A percentile compares a stretch with the other conserved stretches of the same genome.
Evolutionary conservation across 1,284 basidiomycete genomes (phyloP).

Genomic region (Mycena sp.): DNA sequence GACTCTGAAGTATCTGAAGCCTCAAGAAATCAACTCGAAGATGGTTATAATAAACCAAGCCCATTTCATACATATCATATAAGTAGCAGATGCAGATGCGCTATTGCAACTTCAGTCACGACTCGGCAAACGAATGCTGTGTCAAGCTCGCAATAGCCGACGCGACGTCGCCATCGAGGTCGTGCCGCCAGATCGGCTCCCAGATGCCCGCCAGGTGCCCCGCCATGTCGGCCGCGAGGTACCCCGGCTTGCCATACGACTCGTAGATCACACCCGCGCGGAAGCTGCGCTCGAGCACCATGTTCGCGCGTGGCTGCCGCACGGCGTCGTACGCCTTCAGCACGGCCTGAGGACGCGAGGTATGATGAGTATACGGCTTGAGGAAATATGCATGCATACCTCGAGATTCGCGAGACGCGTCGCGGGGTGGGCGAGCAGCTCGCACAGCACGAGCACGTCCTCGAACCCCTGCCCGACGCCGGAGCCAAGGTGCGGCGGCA

Average conservation of each 20-base stretch:
- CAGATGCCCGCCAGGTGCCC: conserved; percentile 51
- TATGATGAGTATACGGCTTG: no score
- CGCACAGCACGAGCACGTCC: conserved; percentile 61
- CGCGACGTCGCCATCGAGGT: conserved; percentile 49
- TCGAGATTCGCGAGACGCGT: conserved; percentile 55
- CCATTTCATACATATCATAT: no score
- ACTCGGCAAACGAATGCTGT: no score
- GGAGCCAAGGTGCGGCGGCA: conserved; percentile 68
- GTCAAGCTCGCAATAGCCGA: conserved; percentile 37
- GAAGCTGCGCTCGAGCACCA: conserved; percentile 51
- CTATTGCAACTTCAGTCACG: no score
- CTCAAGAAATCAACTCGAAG: no score
- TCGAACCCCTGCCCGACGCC: conserved; percentile 73
- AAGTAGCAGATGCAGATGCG: no score
- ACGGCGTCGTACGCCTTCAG: conserved; percentile 55
- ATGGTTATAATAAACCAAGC: no score
- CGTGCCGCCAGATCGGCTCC: conserved; percentile 59
- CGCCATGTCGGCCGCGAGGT: conserved; percentile 38
- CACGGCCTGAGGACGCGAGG: conserved; percentile 47
- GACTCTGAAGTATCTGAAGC: no score
- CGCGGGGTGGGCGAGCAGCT: conserved; percentile 57
- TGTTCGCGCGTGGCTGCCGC: conserved; percentile 56
- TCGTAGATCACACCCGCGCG: conserved; percentile 54
- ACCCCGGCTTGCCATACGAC: conserved; percentile 41
- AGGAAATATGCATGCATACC: conserved; percentile 46